These are phyloP conservation scores for Penicillium goetzii DNA, from an alignment of 495 filamentous ascomycete genomes.

Conservation along the genomic window DNA sequence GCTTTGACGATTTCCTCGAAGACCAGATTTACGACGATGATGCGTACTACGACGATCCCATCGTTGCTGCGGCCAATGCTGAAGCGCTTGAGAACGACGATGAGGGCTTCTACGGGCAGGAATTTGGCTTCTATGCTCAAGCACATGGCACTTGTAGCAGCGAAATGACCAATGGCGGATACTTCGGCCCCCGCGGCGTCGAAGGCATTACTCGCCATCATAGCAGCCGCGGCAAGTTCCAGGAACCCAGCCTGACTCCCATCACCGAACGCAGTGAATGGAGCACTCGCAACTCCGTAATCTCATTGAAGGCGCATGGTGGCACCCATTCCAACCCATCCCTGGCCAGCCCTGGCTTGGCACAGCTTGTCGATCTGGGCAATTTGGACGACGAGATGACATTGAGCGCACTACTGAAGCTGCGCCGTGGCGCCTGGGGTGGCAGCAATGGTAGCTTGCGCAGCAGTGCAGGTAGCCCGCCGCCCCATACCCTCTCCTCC, in stretches of 20 bases:
- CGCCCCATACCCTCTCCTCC: slow-evolving; percentile 39
- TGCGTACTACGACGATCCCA: slow-evolving; percentile 76
- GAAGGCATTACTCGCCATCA: slow-evolving; percentile 66
- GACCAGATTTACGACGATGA: slow-evolving; percentile 62
- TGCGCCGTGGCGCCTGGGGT: slow-evolving; percentile 77
- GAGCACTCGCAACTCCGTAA: slow-evolving; percentile 88
- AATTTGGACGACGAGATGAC: slow-evolving; percentile 71
- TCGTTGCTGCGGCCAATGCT: slow-evolving; percentile 94
- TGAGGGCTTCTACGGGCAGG: slow-evolving; percentile 92
- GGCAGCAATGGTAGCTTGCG: slow-evolving; percentile 74
- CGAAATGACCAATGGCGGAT: slow-evolving; percentile 81
- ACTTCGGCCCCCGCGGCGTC: slow-evolving; percentile 73
- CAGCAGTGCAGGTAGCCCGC: slow-evolving; percentile 65
- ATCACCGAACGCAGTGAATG: slow-evolving; percentile 97
- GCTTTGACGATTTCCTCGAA: slow-evolving; percentile 55
- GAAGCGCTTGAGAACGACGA: slow-evolving; percentile 89
- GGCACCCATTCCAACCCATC: slow-evolving; percentile 45
- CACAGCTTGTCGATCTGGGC: slow-evolving; percentile 73
- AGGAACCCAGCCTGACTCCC: slow-evolving; percentile 90
- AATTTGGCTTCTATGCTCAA: slow-evolving; percentile 94
- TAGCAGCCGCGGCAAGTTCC: slow-evolving; percentile 70
- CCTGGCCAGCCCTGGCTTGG: slow-evolving; percentile 62
- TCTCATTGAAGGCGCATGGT: slow-evolving; percentile 67
- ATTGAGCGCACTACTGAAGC: slow-evolving; percentile 69
- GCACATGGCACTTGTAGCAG: slow-evolving; percentile 52